Conservation (phyloP, 805 yeast species). For the Candida coquimbonensis region DNA sequence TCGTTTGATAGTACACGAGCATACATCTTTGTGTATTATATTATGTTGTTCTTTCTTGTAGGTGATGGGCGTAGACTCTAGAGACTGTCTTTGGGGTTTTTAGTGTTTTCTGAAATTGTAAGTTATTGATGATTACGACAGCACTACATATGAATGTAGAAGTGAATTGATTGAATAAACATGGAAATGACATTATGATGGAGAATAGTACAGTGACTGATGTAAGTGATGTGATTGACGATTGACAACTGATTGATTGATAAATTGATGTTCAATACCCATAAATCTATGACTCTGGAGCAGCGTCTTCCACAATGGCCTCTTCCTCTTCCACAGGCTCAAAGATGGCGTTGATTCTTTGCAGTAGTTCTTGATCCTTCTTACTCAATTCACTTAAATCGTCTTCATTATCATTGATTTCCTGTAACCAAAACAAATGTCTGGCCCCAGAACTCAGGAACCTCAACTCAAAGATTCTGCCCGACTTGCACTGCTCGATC, state of each 20-base stretch:
- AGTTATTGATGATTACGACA: too few relatives aligned
- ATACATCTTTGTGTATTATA: constrained; percentile 11
- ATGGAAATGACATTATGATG: too few relatives aligned
- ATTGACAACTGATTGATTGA: too few relatives aligned
- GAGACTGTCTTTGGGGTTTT: too few relatives aligned
- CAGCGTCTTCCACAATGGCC: constrained; percentile 6
- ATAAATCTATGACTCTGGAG: too few relatives aligned
- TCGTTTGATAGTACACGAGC: constrained; percentile 29
- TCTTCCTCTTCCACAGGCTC: constrained; percentile 34
- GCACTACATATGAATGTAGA: too few relatives aligned
- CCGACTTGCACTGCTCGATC: constrained; percentile 62
- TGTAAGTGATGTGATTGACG: too few relatives aligned
- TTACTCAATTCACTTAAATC: constrained; percentile 47
- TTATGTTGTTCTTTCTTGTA: not conserved
- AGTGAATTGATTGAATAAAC: too few relatives aligned
- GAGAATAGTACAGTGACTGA: not conserved
- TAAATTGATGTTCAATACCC: too few relatives aligned
- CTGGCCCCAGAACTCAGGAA: constrained; percentile 59
- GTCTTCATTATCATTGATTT: constrained; percentile 56
- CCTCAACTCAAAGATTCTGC: constrained; percentile 66
- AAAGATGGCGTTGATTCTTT: constrained; percentile 42
- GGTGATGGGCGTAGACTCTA: too few relatives aligned
- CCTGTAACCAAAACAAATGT: constrained; percentile 66
- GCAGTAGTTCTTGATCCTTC: constrained; percentile 46
- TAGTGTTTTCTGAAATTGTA: too few relatives aligned